A percentile compares a stretch with the other conserved stretches of the same genome.
phyloP scores from a whole-genome alignment of 805 yeast species.

The Vanderwaltozyma tropicalis region DNA sequence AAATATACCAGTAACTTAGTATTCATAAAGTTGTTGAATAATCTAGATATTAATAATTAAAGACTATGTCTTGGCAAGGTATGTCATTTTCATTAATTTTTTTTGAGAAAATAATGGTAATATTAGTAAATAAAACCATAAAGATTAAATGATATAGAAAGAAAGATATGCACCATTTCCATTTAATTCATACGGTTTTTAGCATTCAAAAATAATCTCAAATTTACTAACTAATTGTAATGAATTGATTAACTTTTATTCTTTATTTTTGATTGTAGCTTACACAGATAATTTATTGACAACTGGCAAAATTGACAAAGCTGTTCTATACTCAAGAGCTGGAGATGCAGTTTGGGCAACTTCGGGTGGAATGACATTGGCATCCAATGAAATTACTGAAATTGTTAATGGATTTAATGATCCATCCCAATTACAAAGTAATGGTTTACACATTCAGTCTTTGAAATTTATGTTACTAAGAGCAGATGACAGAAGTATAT shows the following conservation, averaged over 20 bases:
- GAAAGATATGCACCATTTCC: too few relatives aligned
- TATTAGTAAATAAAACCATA: too few relatives aligned
- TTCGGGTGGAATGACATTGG: constrained; percentile 54
- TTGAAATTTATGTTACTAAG: constrained; percentile 79
- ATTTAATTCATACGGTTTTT: too few relatives aligned
- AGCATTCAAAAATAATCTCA: too few relatives aligned
- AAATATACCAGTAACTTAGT: too few relatives aligned
- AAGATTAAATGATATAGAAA: too few relatives aligned
- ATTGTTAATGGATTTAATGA: constrained; percentile 74
- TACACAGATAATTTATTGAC: constrained; percentile 88
- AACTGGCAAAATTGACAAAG: constrained; percentile 82
- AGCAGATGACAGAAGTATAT: constrained; percentile 88
- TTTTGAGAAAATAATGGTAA: too few relatives aligned
- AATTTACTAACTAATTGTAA: background rate
- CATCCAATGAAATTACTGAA: constrained; percentile 58
- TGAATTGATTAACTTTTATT: background rate
- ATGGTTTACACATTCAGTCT: constrained; percentile 77
- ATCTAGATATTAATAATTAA: too few relatives aligned
- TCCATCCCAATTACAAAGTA: constrained; percentile 68
- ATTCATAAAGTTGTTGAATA: too few relatives aligned
- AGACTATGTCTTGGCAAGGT: constrained; percentile 45
- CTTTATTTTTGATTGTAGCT: constrained; percentile 38
- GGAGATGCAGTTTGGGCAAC: constrained; percentile 95
- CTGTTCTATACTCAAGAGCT: constrained; percentile 86
- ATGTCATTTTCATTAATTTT: too few relatives aligned